Evolutionary conservation across 805 yeast genomes (phyloP).

Genomic region (Wickerhamomyces bisporus): DNA sequence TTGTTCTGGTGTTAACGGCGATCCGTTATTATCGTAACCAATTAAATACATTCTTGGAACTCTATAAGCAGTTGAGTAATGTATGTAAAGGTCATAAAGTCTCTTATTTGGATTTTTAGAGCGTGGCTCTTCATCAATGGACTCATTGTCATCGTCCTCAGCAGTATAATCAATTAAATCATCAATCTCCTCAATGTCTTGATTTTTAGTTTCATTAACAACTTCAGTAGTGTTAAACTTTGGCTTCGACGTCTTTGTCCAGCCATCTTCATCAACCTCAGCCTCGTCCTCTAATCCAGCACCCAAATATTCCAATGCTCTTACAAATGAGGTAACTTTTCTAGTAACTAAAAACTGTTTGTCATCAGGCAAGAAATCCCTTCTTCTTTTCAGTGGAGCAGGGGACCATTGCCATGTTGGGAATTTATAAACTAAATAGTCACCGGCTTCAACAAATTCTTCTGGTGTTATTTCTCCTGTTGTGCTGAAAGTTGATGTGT

Average conservation of each 20-base stretch:
- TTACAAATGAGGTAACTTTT: slow-evolving; percentile 79
- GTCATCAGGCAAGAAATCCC: slow-evolving; percentile 75
- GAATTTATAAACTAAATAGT: slow-evolving; percentile 81
- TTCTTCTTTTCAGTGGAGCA: slow-evolving; percentile 46
- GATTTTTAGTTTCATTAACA: slow-evolving; percentile 9
- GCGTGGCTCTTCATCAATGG: slow-evolving; percentile 25
- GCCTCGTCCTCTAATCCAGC: slow-evolving; percentile 34
- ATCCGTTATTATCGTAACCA: slow-evolving; percentile 80
- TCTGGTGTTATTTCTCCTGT: slow-evolving; percentile 96
- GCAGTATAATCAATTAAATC: slow-evolving; percentile 41
- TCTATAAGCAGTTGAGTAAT: slow-evolving; percentile 90
- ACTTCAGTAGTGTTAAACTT: slow-evolving; percentile 15
- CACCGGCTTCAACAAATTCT: slow-evolving; percentile 93
- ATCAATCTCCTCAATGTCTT: slow-evolving; percentile 38
- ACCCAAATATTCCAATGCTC: slow-evolving; percentile 54
- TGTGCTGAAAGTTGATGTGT: slow-evolving; percentile 74
- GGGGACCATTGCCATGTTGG: slow-evolving; percentile 96
- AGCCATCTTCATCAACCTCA: slow-evolving; percentile 46
- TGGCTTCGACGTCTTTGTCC: slow-evolving; percentile 42
- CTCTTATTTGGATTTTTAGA: slow-evolving; percentile 39
- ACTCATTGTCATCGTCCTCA: slow-evolving; percentile 31
- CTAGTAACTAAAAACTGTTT: slow-evolving; percentile 85
- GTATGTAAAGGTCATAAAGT: slow-evolving; percentile 82
- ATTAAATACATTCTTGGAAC: slow-evolving; percentile 93
- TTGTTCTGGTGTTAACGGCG: slow-evolving; percentile 77